These are phyloP conservation scores for Claviceps arundinis DNA, from an alignment of 2,329 filamentous ascomycete species.

Conservation along the genomic window DNA sequence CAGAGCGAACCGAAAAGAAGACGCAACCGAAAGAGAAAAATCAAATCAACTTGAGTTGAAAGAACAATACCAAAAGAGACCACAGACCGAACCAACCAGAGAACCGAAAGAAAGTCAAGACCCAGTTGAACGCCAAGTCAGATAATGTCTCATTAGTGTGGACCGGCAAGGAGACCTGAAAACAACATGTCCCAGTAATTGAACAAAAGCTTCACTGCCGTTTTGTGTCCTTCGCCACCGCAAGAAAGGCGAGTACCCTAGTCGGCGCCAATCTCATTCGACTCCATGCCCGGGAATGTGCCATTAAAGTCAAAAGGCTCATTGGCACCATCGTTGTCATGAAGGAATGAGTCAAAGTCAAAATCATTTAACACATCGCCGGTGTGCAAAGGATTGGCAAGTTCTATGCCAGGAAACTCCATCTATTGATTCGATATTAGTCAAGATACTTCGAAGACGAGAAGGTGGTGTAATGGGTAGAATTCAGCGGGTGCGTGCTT, in stretches of 20 bases:
- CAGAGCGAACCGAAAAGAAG: too few relatives aligned
- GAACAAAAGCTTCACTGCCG: slow-evolving; percentile 2
- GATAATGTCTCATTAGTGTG: slow-evolving; percentile 18
- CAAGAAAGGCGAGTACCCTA: slow-evolving; percentile 16
- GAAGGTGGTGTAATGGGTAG: too few relatives aligned
- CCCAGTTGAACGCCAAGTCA: slow-evolving; percentile 25
- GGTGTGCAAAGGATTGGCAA: slow-evolving; percentile 39
- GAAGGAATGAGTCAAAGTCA: slow-evolving; percentile 55
- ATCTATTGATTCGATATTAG: slow-evolving; percentile 16
- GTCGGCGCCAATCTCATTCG: slow-evolving; percentile 44
- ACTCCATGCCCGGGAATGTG: slow-evolving; percentile 39
- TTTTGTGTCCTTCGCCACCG: neutral
- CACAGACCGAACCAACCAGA: too few relatives aligned
- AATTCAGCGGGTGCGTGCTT: slow-evolving; percentile 11
- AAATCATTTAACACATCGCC: slow-evolving; percentile 52
- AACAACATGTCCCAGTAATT: slow-evolving; percentile 7
- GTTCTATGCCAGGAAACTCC: slow-evolving; percentile 38
- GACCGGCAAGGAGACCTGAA: slow-evolving; percentile 4
- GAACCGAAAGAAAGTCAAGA: neutral
- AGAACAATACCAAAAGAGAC: too few relatives aligned
- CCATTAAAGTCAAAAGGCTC: slow-evolving; percentile 41
- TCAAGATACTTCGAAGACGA: neutral
- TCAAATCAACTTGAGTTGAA: too few relatives aligned
- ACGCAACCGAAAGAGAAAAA: too few relatives aligned
- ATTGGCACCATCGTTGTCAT: slow-evolving; percentile 34